Percentiles rank a stretch among this genome's conserved stretches.
These are phyloP conservation scores for Pseudomonodictys pantanalensis DNA, from an alignment of 495 filamentous ascomycete species.

Conservation along the genomic window DNA sequence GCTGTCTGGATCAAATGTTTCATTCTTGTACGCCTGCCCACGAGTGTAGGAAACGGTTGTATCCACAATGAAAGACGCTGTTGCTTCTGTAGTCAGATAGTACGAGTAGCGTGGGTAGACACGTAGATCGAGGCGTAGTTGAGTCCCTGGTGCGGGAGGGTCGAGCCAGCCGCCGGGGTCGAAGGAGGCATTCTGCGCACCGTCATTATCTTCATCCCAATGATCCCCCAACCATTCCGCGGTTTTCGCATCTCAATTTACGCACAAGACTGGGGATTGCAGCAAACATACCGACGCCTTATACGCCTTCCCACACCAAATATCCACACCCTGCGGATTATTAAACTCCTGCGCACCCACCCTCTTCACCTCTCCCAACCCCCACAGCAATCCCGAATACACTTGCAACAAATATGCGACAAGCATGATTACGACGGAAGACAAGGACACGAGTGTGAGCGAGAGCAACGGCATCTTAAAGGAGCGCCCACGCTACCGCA, in stretches of 20 bases:
- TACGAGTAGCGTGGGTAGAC: constrained; percentile 59
- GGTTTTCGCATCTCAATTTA: background rate
- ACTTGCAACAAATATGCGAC: constrained; percentile 5
- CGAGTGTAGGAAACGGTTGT: constrained; percentile 53
- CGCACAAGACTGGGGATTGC: background rate
- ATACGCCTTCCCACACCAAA: constrained; percentile 38
- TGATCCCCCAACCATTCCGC: no score
- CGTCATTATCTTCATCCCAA: no score
- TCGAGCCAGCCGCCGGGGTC: constrained; percentile 60
- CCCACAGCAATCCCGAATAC: background rate
- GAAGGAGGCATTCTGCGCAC: constrained; percentile 39
- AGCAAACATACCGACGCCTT: constrained; percentile 10
- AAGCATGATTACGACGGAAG: constrained; percentile 8
- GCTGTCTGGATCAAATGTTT: constrained; percentile 9
- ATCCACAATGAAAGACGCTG: constrained; percentile 59
- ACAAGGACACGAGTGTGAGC: background rate
- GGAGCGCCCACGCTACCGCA: no score
- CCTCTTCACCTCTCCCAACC: background rate
- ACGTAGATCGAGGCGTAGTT: constrained; percentile 53
- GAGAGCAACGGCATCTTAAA: background rate
- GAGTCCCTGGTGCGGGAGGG: constrained; percentile 45
- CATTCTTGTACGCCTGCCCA: constrained; percentile 46
- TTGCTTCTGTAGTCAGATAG: constrained; percentile 55
- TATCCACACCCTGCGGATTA: constrained; percentile 33
- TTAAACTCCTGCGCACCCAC: constrained; percentile 20